phyloP scores from a whole-genome alignment of 768 basidiomycete genomes.

The Pleurotus djamor region DNA sequence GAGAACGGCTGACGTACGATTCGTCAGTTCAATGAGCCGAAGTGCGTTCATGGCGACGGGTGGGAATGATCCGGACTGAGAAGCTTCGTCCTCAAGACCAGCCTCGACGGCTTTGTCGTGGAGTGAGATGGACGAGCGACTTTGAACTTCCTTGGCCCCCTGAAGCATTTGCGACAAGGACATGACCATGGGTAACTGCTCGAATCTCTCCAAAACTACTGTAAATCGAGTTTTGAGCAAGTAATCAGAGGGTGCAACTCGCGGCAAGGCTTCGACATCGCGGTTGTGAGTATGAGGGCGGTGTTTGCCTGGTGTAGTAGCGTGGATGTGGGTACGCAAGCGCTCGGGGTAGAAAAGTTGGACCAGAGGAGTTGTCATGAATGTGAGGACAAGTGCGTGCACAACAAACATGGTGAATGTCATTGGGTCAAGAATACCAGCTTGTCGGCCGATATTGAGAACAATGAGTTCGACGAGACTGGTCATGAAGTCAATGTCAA shows the following conservation, averaged over 20 bases:
- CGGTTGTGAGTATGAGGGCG: slow-evolving; percentile 5
- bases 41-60: slow-evolving; percentile 65
- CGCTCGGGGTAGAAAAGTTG: slow-evolving; percentile 72
- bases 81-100: slow-evolving; percentile 4
- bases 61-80: not conserved
- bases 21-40: slow-evolving; percentile 87
- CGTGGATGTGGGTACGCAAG: slow-evolving; percentile 37
- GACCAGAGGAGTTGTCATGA: slow-evolving; percentile 84
- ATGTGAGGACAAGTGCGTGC: slow-evolving; percentile 72
- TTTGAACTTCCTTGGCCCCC: slow-evolving; percentile 12
- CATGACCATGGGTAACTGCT: slow-evolving; percentile 82
- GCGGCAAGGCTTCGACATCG: slow-evolving; percentile 16
- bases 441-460: slow-evolving; percentile 81
- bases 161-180: slow-evolving; percentile 75
- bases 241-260: slow-evolving; percentile 23
- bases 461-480: slow-evolving; percentile 85
- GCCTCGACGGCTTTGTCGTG: slow-evolving; percentile 29
- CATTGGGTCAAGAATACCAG: slow-evolving; percentile 57
- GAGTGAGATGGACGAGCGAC: not conserved
- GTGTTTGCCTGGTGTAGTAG: slow-evolving; percentile 13
- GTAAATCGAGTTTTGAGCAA: slow-evolving; percentile 59
- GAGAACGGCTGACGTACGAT: slow-evolving; percentile 85
- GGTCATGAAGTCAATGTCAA: slow-evolving; percentile 13
- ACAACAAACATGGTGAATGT: slow-evolving; percentile 92
- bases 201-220: slow-evolving; percentile 77